Base-by-base conservation (phyloP, 345 rosid genomes). In the Ceriops tagal region DNA sequence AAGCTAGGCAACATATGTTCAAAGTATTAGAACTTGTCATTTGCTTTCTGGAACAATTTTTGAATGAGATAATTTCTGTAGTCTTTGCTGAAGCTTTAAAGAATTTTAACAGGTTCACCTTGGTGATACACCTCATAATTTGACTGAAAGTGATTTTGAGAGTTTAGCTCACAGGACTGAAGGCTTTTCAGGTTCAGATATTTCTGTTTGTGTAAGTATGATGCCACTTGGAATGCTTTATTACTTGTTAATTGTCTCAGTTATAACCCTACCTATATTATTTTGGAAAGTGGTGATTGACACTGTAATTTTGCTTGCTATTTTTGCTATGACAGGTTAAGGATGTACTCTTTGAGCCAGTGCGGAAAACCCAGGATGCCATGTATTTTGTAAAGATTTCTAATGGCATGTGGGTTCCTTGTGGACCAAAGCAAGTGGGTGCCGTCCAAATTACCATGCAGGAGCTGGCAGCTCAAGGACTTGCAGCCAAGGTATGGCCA, bases 161-260 rank as follows among this genome's bases (percentile, higher is more conserved):
- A 78, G 78, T 74, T 80, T 92, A 80, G 98, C 86, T 39, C 81
- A 77, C 64, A 87, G 51, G 81, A 89, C 96, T 0, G 93, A 89
- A 69, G 93, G 98, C 24, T 92, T 88, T 77, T 92, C 98, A 28
- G 98, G 98, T 76, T 92, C 98, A 77, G 98, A 92, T 82, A 81
- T 92, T 65, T 67, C 98, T 52, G 96, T 92, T 76, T 92, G 98
- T 84, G 98, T 92, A 77, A 74, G 98, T 11, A 24, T 13, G 30
- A 22, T 27, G 28, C 30, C 30, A 21, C 27, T 15, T 55, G 59
- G 28, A 43, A 43, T 43, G 49, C 49, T 11, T 43, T 43, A 43
- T 43, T 55, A 55, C 59, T 55, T 22, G 22, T 55, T 9, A 55
- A 21, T 24, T 21, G 26, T 55, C 15, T 55, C 30, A 9, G 30